These are phyloP conservation scores for Hydnomerulius pinastri DNA, from an alignment of 768 basidiomycete genomes.

Conservation along the genomic window DNA sequence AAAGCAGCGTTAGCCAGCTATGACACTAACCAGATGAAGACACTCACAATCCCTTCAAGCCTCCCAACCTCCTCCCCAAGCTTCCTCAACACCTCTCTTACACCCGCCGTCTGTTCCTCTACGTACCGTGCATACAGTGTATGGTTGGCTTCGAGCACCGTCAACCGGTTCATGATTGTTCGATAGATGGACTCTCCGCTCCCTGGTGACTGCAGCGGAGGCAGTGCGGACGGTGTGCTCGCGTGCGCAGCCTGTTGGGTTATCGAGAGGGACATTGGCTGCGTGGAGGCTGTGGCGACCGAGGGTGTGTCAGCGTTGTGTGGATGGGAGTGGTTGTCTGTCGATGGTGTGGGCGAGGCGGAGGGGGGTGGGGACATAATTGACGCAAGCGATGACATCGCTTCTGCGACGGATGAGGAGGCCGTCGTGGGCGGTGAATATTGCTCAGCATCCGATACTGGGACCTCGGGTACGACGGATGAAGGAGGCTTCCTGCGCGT, in stretches of 20 bases:
- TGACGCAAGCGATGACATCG: constrained; percentile 20
- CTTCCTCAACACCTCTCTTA: constrained; percentile 72
- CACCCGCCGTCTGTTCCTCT: constrained; percentile 80
- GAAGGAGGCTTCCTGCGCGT: not conserved
- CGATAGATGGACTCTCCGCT: constrained; percentile 91
- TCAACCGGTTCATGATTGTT: constrained; percentile 92
- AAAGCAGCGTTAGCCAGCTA: too few relatives aligned
- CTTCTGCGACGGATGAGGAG: constrained; percentile 19
- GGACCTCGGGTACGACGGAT: not conserved
- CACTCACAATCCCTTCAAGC: constrained; percentile 70
- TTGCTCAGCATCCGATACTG: not conserved
- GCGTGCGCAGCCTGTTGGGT: constrained; percentile 5
- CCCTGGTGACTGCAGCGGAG: constrained; percentile 16
- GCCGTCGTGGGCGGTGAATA: not conserved
- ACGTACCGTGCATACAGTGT: constrained; percentile 84
- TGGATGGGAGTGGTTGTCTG: constrained; percentile 1
- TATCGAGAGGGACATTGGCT: constrained; percentile 1
- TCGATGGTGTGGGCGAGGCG: not conserved
- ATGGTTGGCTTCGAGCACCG: constrained; percentile 82
- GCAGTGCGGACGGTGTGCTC: not conserved
- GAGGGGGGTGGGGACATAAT: not conserved
- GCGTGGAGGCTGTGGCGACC: constrained; percentile 3
- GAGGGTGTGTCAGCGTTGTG: constrained; percentile 8
- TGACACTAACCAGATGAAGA: not conserved
- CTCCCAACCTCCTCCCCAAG: constrained; percentile 79